Evolutionary conservation across 257 asterid genomes (phyloP).

Genomic region (Solanum pennellii): DNA sequence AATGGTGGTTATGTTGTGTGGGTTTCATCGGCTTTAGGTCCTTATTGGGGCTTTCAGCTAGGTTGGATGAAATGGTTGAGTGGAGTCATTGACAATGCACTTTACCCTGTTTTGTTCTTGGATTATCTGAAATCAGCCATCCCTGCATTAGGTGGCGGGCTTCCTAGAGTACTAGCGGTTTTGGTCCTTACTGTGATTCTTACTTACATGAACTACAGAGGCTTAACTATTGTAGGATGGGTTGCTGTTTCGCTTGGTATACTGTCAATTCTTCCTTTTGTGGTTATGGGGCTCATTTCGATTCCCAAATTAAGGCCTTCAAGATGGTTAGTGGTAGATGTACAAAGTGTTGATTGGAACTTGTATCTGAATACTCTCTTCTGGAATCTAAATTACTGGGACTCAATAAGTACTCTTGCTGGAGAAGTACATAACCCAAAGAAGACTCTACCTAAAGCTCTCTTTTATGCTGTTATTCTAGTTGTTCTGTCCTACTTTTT

Average conservation of each 20-base stretch:
- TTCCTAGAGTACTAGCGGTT: neutral
- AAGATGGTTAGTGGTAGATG: neutral
- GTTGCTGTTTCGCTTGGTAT: neutral
- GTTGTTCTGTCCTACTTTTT: neutral
- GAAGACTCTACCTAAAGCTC: neutral
- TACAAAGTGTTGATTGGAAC: neutral
- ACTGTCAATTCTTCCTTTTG: neutral
- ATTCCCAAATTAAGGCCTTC: neutral
- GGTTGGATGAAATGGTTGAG: slow-evolving; percentile 3
- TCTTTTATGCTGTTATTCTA: neutral
- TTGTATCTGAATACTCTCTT: slow-evolving; percentile 3
- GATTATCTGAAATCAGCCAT: neutral
- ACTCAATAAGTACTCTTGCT: neutral
- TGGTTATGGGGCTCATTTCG: neutral
- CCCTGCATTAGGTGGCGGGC: neutral
- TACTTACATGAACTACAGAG: slow-evolving; percentile 1
- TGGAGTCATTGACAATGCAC: neutral
- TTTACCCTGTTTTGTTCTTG: neutral
- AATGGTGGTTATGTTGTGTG: neutral
- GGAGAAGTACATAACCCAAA: neutral
- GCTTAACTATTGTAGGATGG: slow-evolving; percentile 1
- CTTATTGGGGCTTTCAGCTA: neutral
- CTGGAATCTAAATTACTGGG: neutral
- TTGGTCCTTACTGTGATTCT: neutral
- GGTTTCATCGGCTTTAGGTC: slow-evolving; percentile 1